phyloP scores from a whole-genome alignment of 78 protist species.

The Ministeria vibrans region DNA sequence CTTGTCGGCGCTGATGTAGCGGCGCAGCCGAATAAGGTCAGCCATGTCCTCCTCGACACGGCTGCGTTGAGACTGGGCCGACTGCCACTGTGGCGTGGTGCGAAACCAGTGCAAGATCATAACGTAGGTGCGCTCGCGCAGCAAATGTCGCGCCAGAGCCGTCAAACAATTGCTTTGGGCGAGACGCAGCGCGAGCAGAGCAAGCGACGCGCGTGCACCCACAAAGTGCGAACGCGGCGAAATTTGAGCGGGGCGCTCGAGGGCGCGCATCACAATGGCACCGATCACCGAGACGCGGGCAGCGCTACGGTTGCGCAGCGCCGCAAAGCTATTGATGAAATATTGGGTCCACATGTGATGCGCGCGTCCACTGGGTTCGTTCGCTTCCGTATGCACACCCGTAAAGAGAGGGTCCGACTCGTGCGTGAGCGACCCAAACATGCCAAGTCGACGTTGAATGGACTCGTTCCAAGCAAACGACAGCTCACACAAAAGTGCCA shows the following conservation, averaged over 20 bases:
- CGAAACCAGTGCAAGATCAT: neutral
- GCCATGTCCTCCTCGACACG: no score
- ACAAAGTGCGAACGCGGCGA: neutral
- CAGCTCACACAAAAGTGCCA: constrained; percentile 39
- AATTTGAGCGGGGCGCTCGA: neutral
- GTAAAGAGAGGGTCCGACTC: constrained; percentile 9
- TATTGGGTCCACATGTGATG: constrained; percentile 49
- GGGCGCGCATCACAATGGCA: neutral
- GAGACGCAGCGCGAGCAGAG: neutral
- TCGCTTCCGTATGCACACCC: neutral
- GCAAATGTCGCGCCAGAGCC: neutral
- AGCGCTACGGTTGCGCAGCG: neutral
- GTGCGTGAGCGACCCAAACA: constrained; percentile 9
- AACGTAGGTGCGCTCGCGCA: neutral
- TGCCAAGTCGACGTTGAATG: constrained; percentile 50
- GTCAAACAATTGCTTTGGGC: neutral
- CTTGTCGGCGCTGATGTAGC: no score
- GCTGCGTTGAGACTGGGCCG: no score
- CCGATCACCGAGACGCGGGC: neutral
- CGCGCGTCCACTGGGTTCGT: constrained; percentile 8
- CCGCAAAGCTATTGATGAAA: constrained; percentile 41
- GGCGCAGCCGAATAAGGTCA: no score
- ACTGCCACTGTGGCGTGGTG: neutral
- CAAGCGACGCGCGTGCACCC: neutral
- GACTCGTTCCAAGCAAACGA: constrained; percentile 59